A percentile compares a stretch with the other conserved stretches of the same genome.
Evolutionary conservation across 164 flowering plant genomes (phyloP).

Genomic region (Vitis riparia): DNA sequence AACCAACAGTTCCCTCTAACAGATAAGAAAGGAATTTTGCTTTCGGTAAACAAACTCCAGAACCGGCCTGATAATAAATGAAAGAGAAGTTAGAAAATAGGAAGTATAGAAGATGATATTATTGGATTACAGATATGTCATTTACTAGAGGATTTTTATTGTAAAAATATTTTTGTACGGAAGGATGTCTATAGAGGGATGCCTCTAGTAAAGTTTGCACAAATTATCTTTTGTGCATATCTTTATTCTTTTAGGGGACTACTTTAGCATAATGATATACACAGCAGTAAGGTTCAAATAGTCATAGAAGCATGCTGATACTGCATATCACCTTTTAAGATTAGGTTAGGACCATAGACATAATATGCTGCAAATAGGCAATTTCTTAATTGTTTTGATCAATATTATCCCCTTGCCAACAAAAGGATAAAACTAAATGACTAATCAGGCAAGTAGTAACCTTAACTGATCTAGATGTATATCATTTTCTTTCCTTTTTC

Average conservation of each 20-base stretch:
- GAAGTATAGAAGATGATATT: neutral
- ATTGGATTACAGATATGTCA: neutral
- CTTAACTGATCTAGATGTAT: too few species aligned
- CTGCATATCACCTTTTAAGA: neutral
- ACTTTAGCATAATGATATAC: neutral
- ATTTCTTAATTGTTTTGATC: neutral
- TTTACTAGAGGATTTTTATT: neutral
- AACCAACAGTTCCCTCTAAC: slow-evolving; percentile 72
- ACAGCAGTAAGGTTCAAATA: neutral
- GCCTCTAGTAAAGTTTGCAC: neutral
- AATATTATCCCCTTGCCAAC: neutral
- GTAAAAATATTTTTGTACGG: too few species aligned
- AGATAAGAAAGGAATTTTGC: slow-evolving; percentile 46
- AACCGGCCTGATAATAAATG: slow-evolving; percentile 49
- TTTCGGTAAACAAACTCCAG: slow-evolving; percentile 56
- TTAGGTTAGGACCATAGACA: neutral
- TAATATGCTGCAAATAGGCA: neutral
- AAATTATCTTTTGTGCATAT: too few species aligned
- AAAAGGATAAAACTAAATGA: neutral
- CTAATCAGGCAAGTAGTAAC: neutral
- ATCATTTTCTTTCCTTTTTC: too few species aligned
- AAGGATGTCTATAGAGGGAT: neutral
- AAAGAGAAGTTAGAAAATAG: neutral
- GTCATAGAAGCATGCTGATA: neutral
- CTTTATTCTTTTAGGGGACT: neutral